Percentiles rank a stretch among this genome's conserved stretches.
Evolutionary conservation across 495 filamentous ascomycete species (phyloP).

Genomic region (Niebla homalea): DNA sequence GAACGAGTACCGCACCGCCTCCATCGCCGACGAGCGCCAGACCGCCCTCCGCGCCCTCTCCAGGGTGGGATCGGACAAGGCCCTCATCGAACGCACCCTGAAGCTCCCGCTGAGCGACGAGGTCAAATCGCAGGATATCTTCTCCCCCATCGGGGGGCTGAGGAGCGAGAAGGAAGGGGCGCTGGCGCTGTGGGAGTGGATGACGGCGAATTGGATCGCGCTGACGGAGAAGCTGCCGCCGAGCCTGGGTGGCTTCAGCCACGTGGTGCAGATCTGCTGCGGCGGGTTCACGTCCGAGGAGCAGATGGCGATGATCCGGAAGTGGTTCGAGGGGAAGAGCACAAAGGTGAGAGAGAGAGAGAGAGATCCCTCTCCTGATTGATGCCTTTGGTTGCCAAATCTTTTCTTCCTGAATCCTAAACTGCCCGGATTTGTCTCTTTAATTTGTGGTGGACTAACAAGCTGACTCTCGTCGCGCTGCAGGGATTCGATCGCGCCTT

Average conservation of each 20-base stretch:
- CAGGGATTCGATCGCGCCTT: conserved; percentile 46
- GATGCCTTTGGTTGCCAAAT: too few species aligned
- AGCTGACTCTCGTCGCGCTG: conserved; percentile 9
- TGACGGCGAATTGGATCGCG: conserved; percentile 74
- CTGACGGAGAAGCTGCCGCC: conserved; percentile 67
- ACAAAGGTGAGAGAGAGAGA: conserved; percentile 67
- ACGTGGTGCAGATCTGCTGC: conserved; percentile 71
- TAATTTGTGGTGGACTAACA: not conserved
- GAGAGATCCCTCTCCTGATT: not conserved
- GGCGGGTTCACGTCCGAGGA: conserved; percentile 64
- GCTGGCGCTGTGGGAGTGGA: conserved; percentile 67
- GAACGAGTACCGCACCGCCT: conserved; percentile 72
- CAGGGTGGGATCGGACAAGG: conserved; percentile 51
- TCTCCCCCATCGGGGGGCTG: conserved; percentile 70
- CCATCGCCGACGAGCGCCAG: conserved; percentile 85
- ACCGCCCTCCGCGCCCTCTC: conserved; percentile 84
- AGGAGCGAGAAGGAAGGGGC: conserved; percentile 67
- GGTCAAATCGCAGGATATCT: conserved; percentile 93
- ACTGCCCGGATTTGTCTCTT: not conserved
- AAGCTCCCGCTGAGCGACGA: conserved; percentile 61
- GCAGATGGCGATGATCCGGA: conserved; percentile 59
- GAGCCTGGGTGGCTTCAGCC: conserved; percentile 69
- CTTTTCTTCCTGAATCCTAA: not conserved
- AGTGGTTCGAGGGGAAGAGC: conserved; percentile 68
- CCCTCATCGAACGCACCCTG: conserved; percentile 72